A percentile compares a stretch with the other conserved stretches of the same genome.
Conservation (phyloP, 2,329 filamentous ascomycete genomes). For the Aspergillus candidus region DNA sequence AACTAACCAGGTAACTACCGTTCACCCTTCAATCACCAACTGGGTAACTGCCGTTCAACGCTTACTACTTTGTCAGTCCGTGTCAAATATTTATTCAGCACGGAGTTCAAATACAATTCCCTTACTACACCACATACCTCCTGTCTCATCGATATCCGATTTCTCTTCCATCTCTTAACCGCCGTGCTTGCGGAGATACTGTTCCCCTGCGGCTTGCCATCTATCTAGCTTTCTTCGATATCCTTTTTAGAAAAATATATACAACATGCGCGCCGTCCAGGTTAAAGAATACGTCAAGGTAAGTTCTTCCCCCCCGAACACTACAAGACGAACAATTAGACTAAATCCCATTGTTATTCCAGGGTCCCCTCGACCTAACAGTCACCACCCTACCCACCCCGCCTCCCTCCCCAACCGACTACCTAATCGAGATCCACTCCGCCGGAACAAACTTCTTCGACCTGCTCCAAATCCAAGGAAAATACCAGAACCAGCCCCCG, state of each 20-base stretch:
- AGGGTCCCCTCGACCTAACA: slow-evolving; percentile 74
- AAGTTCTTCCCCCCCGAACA: slow-evolving; percentile 9
- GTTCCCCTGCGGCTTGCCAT: neutral
- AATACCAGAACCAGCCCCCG: slow-evolving; percentile 87
- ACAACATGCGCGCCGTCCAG: slow-evolving; percentile 68
- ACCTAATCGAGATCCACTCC: slow-evolving; percentile 80
- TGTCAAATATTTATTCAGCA: too few species aligned
- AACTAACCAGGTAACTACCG: too few species aligned
- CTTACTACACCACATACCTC: too few species aligned
- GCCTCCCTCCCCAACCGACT: slow-evolving; percentile 63
- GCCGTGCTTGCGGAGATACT: too few species aligned
- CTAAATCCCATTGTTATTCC: slow-evolving; percentile 2
- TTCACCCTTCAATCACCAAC: too few species aligned
- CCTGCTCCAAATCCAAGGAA: slow-evolving; percentile 87
- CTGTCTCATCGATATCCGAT: neutral
- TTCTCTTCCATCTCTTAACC: too few species aligned
- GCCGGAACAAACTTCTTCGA: slow-evolving; percentile 96
- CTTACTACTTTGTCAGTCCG: neutral
- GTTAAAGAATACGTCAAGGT: slow-evolving; percentile 70
- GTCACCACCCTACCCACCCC: slow-evolving; percentile 72
- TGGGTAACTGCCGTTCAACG: too few species aligned
- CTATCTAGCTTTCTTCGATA: neutral
- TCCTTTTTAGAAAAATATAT: neutral
- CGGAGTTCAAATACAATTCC: too few species aligned
- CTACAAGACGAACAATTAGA: slow-evolving; percentile 4